Evolutionary conservation across 371 early-diverging fungal genomes (phyloP).

Genomic region (Zancudomyces culisetae): DNA sequence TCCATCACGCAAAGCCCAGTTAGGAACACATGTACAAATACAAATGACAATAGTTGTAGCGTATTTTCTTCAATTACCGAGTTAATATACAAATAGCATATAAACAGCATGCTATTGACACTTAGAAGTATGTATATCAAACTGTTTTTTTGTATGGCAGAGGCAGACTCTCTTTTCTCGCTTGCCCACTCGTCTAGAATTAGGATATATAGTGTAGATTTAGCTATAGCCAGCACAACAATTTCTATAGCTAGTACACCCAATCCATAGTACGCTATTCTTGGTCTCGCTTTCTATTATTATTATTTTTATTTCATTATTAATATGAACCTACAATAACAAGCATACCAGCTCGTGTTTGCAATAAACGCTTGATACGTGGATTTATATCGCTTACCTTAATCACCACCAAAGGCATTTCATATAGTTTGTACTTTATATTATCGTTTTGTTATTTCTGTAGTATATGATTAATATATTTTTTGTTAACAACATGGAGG

Average conservation of each 20-base stretch:
- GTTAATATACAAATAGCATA: background rate
- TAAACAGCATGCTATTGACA: background rate
- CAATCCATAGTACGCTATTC: background rate
- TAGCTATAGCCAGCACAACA: background rate
- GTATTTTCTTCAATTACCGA: background rate
- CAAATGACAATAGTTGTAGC: background rate
- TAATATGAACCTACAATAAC: no score
- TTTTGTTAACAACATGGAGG: no score
- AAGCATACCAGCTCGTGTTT: no score
- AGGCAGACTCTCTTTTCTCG: background rate
- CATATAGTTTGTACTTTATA: no score
- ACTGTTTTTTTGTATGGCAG: background rate
- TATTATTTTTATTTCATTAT: no score
- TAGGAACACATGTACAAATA: constrained; percentile 2
- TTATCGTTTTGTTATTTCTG: no score
- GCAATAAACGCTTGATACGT: no score
- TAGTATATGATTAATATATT: no score
- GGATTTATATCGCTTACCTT: no score
- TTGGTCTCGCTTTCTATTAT: background rate
- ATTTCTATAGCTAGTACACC: background rate
- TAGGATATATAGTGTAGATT: background rate
- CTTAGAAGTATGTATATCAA: background rate
- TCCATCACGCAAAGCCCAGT: constrained; percentile 6
- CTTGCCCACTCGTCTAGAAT: background rate
- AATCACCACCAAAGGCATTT: no score